Evolutionary conservation across 495 filamentous ascomycete genomes (phyloP).

Genomic region (Aspergillus saccharolyticus): DNA sequence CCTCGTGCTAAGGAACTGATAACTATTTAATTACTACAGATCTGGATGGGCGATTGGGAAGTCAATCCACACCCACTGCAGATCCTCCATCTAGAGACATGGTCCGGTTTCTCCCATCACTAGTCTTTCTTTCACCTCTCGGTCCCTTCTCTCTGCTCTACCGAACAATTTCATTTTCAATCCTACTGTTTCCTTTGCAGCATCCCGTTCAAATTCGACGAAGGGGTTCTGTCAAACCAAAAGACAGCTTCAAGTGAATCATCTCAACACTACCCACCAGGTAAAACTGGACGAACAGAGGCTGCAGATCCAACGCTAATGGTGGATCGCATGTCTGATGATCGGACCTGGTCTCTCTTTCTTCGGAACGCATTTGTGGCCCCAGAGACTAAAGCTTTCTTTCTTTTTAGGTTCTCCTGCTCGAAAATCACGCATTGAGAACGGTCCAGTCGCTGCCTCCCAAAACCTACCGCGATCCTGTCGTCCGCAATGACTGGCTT

Average conservation of each 20-base stretch:
- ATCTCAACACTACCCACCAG: background rate
- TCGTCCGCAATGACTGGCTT: background rate
- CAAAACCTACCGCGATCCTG: background rate
- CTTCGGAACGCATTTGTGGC: background rate
- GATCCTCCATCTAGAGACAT: background rate
- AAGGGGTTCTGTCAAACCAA: too few species aligned
- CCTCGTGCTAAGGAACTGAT: too few species aligned
- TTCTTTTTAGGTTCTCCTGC: background rate
- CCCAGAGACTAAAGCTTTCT: slow-evolving; percentile 1
- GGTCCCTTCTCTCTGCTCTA: background rate
- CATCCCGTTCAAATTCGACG: too few species aligned
- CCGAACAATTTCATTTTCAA: background rate
- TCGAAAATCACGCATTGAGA: slow-evolving; percentile 7
- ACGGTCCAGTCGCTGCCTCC: background rate
- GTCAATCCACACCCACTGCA: background rate
- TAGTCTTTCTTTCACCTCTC: background rate
- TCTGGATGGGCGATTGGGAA: background rate
- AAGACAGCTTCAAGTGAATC: too few species aligned
- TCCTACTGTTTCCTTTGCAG: background rate
- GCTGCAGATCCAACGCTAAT: slow-evolving; percentile 17
- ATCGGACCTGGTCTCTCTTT: slow-evolving; percentile 1
- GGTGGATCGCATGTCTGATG: slow-evolving; percentile 14
- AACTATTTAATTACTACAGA: too few species aligned
- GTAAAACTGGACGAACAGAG: background rate
- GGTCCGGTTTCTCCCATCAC: background rate